Base-by-base conservation (phyloP, 305 asterid genomes). In the Fraxinus angustifolia region DNA sequence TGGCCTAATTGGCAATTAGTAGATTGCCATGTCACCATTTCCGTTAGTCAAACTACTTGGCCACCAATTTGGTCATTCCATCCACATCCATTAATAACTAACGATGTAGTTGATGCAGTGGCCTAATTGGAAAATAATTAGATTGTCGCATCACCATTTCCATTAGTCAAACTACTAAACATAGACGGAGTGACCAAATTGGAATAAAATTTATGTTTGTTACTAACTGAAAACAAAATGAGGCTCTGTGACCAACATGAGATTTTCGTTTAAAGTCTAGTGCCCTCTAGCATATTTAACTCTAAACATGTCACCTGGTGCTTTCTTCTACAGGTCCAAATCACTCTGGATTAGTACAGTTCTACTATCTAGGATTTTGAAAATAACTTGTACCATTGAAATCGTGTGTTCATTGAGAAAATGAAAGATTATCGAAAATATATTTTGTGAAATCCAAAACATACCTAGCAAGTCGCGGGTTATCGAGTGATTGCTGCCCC, bases 401-500 rank as follows among this genome's bases (percentile, higher is more conserved):
- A 28, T 77, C 7, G 33, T 23, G 33, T 62, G 71, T 19, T 60
- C 71, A 62, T 19, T 19, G 72, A 62, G 72, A 62, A 60, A 62
- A 62, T 62, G 72, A 6, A 62, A 28, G 26, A 28, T 23, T 62
- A 36, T 21, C 34, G 60, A 40, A 38, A 31, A 34, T 26, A 23
- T 40, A 42, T 26, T 58, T 50, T 6, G 26, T 36, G 75, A 77
- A 80, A 30, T 50, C n/a, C 30, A 7, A 56, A 28, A 21, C 40
- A 60, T 88, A 94, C 97, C 90, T 88, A 77, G 85, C 40, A 56
- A 76, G 78, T 62, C 53, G 82, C 84, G 77, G 82, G 88, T 80
- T 87, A 85, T 84, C 82, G 11, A 92, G 79, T 60, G 81, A 12
- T 58, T 86, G 89, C 79, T 89, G 93, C 17, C 86, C 90, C 87